Base-by-base conservation (phyloP, 768 basidiomycete genomes). In the Tulasnella sp. region DNA sequence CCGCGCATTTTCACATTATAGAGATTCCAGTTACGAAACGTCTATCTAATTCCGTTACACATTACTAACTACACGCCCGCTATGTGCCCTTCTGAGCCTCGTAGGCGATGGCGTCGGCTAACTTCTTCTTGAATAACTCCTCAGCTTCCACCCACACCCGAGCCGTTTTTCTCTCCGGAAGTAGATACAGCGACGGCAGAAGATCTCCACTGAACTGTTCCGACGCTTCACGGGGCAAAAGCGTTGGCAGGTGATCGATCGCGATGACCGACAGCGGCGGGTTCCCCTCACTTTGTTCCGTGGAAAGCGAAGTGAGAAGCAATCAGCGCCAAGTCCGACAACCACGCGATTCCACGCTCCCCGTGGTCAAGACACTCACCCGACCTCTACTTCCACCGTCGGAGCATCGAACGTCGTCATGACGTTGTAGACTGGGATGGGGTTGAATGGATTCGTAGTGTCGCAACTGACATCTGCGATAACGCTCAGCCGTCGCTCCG, bases 381-480 rank as follows among this genome's bases (percentile, higher is more conserved):
- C 88, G 77, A 92, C 87, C 62, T 88, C 87, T 42, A 95, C 94
- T 73, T 89, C 84, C 44, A 98, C 92, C 2, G 95, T 97, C 19
- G 97, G 97, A 72, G 92, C 85, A 63, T 89, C 86, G 80, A 98
- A 98, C 0, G 93, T 95, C 26, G 96, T 98, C 82, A 97, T 98
- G 82, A 95, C 86, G 71, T 78, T 83, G 82, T 99, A 99, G 74
- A 99, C 90, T 9, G 97, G 97, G 76, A 98, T 91, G 0, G 97
- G 97, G 80, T 98, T 99, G 86, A 90, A 90, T 17, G 97, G 95
- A 80, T 99, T 99, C 69, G 95, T 98, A 29, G 96, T 98, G 80
- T 99, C 97, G 83, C 97, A 99, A 79, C 94, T 96, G 77, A 99
- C 97, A 77, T 99, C 97, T 32, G 98, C 97, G 63, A 98, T 88